Conservation (phyloP, 805 yeast genomes). For the Zygosaccharomyces gambellarensis region DNA sequence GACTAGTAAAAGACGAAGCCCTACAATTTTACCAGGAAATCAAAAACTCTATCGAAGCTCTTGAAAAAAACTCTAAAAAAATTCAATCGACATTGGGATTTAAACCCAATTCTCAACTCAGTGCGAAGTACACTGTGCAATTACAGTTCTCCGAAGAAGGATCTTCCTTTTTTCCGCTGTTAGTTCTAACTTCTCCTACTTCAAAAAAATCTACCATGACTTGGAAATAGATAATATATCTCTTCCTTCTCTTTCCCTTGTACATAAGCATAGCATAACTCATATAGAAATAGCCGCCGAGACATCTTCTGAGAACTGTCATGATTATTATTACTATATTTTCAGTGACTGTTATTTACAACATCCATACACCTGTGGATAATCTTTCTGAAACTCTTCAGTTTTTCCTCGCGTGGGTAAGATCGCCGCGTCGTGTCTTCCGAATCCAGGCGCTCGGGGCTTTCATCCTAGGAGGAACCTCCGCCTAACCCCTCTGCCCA, state of each 20-base stretch:
- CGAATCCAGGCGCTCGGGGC: background rate
- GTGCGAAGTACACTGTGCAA: slow-evolving; percentile 8
- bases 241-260: background rate
- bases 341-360: background rate
- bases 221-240: background rate
- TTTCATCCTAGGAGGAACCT: background rate
- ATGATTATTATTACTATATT: background rate
- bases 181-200: slow-evolving; percentile 7
- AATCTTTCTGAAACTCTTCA: background rate
- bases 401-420: background rate
- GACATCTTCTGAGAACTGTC: too few relatives aligned
- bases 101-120: background rate
- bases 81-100: slow-evolving; percentile 9
- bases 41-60: slow-evolving; percentile 16
- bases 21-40: slow-evolving; percentile 28
- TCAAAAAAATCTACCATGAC: background rate
- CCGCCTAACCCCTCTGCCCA: background rate
- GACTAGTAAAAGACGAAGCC: slow-evolving; percentile 31
- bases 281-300: background rate
- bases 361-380: background rate
- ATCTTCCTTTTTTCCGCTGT: slow-evolving; percentile 23
- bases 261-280: background rate
- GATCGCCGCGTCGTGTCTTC: background rate
- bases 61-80: slow-evolving; percentile 13
- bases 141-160: slow-evolving; percentile 11